phyloP scores from a whole-genome alignment of 192 early-diverging fungal genomes.

The Coemansia aciculifera region DNA sequence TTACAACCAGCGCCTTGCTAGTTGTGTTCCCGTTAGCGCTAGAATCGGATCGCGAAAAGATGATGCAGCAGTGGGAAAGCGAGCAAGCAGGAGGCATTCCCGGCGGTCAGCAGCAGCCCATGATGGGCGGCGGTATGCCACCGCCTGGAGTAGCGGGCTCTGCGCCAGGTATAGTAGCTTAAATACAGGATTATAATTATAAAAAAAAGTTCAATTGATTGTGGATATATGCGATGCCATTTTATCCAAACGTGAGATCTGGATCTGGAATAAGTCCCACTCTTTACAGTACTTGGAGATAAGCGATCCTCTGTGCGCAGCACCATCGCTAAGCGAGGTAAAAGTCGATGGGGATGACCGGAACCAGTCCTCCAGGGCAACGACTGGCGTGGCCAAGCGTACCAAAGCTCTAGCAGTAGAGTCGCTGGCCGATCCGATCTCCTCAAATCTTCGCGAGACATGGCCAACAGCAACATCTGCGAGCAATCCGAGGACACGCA shows the following conservation, averaged over 20 bases:
- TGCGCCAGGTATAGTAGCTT: conserved; percentile 30
- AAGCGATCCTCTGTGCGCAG: background rate
- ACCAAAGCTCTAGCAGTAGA: conserved; percentile 27
- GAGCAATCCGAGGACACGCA: conserved; percentile 30
- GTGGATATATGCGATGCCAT: conserved; percentile 15
- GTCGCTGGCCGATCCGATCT: conserved; percentile 16
- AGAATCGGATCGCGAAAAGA: conserved; percentile 86
- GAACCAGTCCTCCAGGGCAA: conserved; percentile 26
- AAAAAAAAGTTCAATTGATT: background rate
- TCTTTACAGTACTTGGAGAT: conserved; percentile 24
- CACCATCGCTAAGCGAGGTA: background rate
- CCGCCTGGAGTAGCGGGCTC: background rate
- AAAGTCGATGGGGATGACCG: background rate
- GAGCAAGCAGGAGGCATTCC: conserved; percentile 38
- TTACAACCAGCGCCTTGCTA: conserved; percentile 82
- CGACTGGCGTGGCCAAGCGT: conserved; percentile 22
- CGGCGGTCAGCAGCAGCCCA: conserved; percentile 5
- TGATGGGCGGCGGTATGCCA: conserved; percentile 8
- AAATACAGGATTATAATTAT: background rate
- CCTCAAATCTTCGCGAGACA: conserved; percentile 22
- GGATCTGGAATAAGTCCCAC: conserved; percentile 32
- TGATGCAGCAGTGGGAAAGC: conserved; percentile 81
- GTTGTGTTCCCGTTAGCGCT: conserved; percentile 82
- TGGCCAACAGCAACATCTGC: conserved; percentile 12
- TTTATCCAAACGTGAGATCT: conserved; percentile 21